These are phyloP conservation scores for Linnemannia exigua DNA, from an alignment of 192 early-diverging fungal genomes.

Conservation along the genomic window DNA sequence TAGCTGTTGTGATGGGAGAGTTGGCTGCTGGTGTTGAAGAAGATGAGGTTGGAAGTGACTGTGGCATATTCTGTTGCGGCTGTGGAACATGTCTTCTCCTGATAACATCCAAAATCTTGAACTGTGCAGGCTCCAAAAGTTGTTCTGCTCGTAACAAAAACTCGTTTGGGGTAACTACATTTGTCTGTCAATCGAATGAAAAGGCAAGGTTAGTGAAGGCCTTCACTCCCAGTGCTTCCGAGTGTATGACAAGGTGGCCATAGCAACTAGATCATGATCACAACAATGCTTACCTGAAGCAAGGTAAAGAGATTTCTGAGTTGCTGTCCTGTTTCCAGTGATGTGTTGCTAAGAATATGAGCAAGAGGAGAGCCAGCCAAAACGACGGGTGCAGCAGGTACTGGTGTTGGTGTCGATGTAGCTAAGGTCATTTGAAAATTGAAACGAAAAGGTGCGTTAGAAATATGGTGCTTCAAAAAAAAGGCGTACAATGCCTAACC, in stretches of 20 bases:
- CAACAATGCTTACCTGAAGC: constrained; percentile 34
- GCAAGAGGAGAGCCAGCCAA: constrained; percentile 45
- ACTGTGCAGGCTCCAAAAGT: constrained; percentile 59
- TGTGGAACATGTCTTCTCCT: constrained; percentile 49
- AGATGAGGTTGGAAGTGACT: background rate
- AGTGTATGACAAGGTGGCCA: background rate
- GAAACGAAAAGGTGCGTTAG: background rate
- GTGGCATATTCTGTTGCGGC: background rate
- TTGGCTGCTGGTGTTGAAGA: background rate
- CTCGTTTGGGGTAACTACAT: constrained; percentile 58
- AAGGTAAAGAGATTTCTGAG: constrained; percentile 31
- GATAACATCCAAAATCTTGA: constrained; percentile 59
- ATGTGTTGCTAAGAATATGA: constrained; percentile 28
- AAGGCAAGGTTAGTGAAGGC: background rate
- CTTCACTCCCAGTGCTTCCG: background rate
- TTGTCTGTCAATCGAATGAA: constrained; percentile 24
- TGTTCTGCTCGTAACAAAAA: constrained; percentile 57
- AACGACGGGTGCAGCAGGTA: constrained; percentile 26
- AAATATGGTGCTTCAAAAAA: background rate
- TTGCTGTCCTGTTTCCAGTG: constrained; percentile 29
- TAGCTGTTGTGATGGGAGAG: background rate
- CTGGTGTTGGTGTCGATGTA: background rate
- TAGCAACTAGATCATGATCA: background rate
- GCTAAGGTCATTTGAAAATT: background rate
- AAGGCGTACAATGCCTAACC: background rate